Base-by-base conservation (phyloP, 768 basidiomycete genomes). In the Lentinula edodes region DNA sequence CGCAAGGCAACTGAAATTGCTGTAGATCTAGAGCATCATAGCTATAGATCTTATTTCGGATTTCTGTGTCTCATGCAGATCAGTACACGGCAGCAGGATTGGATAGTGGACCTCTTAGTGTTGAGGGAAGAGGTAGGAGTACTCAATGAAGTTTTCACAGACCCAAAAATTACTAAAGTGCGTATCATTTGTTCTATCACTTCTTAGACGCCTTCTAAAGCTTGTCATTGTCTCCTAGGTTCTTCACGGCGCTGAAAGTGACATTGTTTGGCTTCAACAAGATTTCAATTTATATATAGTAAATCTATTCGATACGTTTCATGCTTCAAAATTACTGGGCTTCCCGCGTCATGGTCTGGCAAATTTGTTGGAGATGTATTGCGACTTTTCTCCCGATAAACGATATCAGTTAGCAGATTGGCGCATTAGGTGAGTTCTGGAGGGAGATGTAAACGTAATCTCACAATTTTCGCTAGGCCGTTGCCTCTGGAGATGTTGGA, bases 321-420 rank as follows among this genome's bases (percentile, higher is more conserved):
- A 98, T 66, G 96, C 95, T 1, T 94, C 95, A 0, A 91, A 90
- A 68, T 75, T 91, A 1, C 78, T 98, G 54, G 87, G 90, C 12
- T 90, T 93, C 66, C 88, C 90, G 0, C 82, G 87, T 38, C 91
- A 95, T 67, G 89, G 90, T 1, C 85, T 99, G 13, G 91, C 92
- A 0, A 83, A 86, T 46, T 80, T 98, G 12, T 82, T 98, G 7
- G 86, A 89, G 66, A 88, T 89, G 78, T 98, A 93, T 69, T 95
- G 93, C 68, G 87, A 93, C 67, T 95, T 94, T 66, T 80, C 82
- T 6, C 86, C 96, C 0, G 96, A 98, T 76, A 99, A 99, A 75
- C 85, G 93, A 35, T 98, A 96, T 70, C 97, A 98, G 68, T 79
- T 96, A 6, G 97, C 96, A 9, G 97, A 99, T 72, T 99, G 97